These are phyloP conservation scores for Fusarium oligoseptatum DNA, from an alignment of 2,329 filamentous ascomycete species.

Conservation along the genomic window DNA sequence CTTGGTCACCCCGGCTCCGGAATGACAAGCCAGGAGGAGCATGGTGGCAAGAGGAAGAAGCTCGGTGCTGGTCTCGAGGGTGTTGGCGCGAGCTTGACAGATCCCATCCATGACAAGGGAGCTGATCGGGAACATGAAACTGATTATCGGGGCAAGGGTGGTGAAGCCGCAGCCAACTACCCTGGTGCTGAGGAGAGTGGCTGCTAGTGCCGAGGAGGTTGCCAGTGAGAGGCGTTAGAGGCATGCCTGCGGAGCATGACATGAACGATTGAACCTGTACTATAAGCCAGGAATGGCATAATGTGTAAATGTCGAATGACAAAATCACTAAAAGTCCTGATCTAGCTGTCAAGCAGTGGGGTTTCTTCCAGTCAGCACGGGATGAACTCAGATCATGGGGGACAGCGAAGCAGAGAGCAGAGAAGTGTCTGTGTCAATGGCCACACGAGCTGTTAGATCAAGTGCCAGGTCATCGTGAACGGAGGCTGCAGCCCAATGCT, in stretches of 20 bases:
- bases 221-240: conserved; percentile 38
- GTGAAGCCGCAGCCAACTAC: conserved; percentile 33
- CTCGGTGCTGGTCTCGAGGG: conserved; percentile 56
- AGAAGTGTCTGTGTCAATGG: background rate
- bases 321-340: background rate
- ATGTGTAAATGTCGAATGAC: conserved; percentile 35
- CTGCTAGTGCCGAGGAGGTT: conserved; percentile 40
- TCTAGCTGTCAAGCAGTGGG: background rate
- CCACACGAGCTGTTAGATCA: background rate
- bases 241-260: background rate
- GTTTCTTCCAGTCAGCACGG: background rate
- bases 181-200: conserved; percentile 39
- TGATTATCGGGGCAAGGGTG: conserved; percentile 34
- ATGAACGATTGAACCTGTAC: conserved; percentile 13
- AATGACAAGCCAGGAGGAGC: conserved; percentile 57
- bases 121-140: conserved; percentile 49
- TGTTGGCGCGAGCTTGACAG: conserved; percentile 49
- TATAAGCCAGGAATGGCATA: conserved; percentile 20
- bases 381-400: background rate
- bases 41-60: conserved; percentile 55
- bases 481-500: background rate
- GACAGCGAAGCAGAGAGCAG: background rate
- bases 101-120: conserved; percentile 47
- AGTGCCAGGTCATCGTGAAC: background rate
- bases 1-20: conserved; percentile 60